Evolutionary conservation across 768 basidiomycete species (phyloP), one percentile per base, ranked within the genome.

Genomic region (Suillus discolor): DNA sequence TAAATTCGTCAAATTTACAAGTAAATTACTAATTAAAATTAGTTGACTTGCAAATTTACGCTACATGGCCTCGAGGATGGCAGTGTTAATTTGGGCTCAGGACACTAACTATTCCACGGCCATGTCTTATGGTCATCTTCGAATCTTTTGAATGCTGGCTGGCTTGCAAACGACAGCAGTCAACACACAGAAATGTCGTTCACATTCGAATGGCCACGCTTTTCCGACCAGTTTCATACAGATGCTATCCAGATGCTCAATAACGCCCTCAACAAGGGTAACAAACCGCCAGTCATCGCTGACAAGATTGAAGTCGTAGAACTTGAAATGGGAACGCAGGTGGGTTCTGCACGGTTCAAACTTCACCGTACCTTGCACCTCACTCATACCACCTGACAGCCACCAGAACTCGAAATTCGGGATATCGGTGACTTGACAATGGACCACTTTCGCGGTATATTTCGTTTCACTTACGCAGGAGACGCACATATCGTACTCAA

Each of bases 311-410:
- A 99, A 77, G 97, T 99, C 38, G 93, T 97, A 62, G 97, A 99
- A 76, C 81, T 99, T n/a, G 92, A 98, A 79, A 99, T 99, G 97
- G 97, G 97, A 44, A 94, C 93, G 2, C 91, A 97, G 83, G 96
- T 95, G 66, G 62, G 81, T 74, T 41, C n/a, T 59, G 28, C 41
- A n/a, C 25, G 28, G 39, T 54, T 51, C 20, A 23, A 8, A 34
- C 11, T 54, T 13, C 9, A n/a, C n/a, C n/a, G n/a, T n/a, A n/a
- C n/a, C n/a, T 31, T 3, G 5, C 44, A 20, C 34, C 13, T 62
- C 64, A 69, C 53, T 20, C 65, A 69, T 47, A 44, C 71, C 54
- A 16, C 25, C 42, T n/a, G 31, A 6, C 70, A 98, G 95, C 97
- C 97, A 13, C 97, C 97, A 55, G 97, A 98, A 69, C 85, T 99